Percentiles rank a stretch among this genome's conserved stretches.
These are phyloP conservation scores for Alternaria burnsii DNA, from an alignment of 2,329 filamentous ascomycete species.

Conservation along the genomic window DNA sequence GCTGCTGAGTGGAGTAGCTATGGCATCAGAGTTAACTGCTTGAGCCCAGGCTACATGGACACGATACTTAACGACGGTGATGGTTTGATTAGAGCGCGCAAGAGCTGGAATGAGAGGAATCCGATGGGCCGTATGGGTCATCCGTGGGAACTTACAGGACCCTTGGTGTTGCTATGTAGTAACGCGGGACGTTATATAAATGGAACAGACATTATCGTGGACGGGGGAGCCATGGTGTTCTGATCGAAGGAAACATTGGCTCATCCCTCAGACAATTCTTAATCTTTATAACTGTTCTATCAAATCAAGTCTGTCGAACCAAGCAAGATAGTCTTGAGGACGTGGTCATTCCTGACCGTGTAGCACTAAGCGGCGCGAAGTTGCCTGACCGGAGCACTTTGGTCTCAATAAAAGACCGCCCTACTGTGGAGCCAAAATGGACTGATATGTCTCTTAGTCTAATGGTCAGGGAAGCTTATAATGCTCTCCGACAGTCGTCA, in stretches of 20 bases:
- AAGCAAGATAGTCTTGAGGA: no score
- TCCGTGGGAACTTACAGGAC: conserved; percentile 69
- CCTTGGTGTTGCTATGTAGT: conserved; percentile 68
- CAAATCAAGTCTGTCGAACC: no score
- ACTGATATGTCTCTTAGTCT: no score
- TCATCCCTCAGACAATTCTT: no score
- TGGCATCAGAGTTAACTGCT: conserved; percentile 75
- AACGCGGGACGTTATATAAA: conserved; percentile 73
- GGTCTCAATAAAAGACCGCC: no score
- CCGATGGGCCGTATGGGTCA: conserved; percentile 72
- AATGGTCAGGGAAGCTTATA: no score
- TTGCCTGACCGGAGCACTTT: no score
- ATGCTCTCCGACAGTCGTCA: no score
- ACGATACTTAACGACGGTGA: conserved; percentile 75
- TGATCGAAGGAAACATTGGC: conserved; percentile 6
- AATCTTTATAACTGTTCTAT: no score
- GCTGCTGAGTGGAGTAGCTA: conserved; percentile 77
- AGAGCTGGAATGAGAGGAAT: conserved; percentile 66
- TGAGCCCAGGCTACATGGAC: conserved; percentile 81
- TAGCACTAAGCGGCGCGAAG: no score
- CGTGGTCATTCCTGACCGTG: no score
- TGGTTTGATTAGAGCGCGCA: conserved; percentile 62
- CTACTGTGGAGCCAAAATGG: no score
- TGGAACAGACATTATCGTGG: conserved; percentile 71
- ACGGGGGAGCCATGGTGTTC: conserved; percentile 59